Conservation (phyloP, 345 rosid species). For the Linum tenue region DNA sequence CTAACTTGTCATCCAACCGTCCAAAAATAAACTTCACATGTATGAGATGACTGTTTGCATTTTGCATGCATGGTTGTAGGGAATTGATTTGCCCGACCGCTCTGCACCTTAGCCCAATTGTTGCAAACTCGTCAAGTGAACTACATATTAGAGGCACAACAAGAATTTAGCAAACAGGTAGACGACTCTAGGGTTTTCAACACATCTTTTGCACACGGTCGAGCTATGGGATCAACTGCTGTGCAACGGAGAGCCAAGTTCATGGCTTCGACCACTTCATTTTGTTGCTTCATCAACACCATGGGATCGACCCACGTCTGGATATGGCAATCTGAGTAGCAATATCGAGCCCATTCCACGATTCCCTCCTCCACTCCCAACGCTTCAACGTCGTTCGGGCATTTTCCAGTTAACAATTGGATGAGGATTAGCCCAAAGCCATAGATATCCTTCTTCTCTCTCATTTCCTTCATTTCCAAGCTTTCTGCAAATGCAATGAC, state of each 20-base stretch:
- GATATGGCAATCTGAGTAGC: constrained; percentile 62
- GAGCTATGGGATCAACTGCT: constrained; percentile 46
- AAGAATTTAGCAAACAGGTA: too few species aligned
- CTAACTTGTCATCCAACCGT: too few species aligned
- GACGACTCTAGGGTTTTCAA: constrained; percentile 38
- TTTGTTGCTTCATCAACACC: constrained; percentile 27
- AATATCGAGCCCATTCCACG: constrained; percentile 64
- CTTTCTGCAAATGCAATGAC: constrained; percentile 32
- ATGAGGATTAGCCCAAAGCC: constrained; percentile 64
- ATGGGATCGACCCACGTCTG: constrained; percentile 60
- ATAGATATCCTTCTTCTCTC: constrained; percentile 56
- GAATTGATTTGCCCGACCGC: too few species aligned
- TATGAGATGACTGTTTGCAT: too few species aligned
- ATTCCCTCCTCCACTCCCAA: constrained; percentile 41
- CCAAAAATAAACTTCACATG: too few species aligned
- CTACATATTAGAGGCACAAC: too few species aligned
- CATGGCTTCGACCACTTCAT: constrained; percentile 48
- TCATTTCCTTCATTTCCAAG: constrained; percentile 38
- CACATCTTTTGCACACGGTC: constrained; percentile 47
- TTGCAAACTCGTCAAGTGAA: too few species aligned
- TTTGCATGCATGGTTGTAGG: too few species aligned
- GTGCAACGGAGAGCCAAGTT: constrained; percentile 71
- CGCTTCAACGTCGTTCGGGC: constrained; percentile 40
- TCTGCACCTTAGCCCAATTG: too few species aligned
- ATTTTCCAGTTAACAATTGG: constrained; percentile 58